A percentile compares a stretch with the other conserved stretches of the same genome.
Evolutionary conservation across 2,329 filamentous ascomycete species (phyloP).

Genomic region (Phialophora macrospora): DNA sequence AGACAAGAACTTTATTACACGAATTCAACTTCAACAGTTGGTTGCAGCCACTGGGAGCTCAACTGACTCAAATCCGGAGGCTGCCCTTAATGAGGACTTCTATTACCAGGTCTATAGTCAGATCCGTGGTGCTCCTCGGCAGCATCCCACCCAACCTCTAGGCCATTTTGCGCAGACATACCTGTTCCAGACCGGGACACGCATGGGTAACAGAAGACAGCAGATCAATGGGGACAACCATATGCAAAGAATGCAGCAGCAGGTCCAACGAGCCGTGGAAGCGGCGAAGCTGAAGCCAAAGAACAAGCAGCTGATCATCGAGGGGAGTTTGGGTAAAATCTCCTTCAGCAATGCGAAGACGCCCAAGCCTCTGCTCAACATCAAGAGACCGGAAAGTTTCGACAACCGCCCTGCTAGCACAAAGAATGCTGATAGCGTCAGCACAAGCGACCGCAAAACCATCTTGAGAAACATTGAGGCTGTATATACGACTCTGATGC

Average conservation of each 20-base stretch:
- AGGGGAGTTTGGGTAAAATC: slow-evolving; percentile 95
- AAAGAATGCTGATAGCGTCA: slow-evolving; percentile 56
- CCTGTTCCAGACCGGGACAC: slow-evolving; percentile 88
- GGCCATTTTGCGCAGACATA: slow-evolving; percentile 98
- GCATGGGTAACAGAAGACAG: slow-evolving; percentile 75
- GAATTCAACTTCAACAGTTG: slow-evolving; percentile 95
- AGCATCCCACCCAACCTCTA: slow-evolving; percentile 88
- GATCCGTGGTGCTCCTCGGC: slow-evolving; percentile 85
- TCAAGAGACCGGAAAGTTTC: slow-evolving; percentile 80
- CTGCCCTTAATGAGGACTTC: slow-evolving; percentile 87
- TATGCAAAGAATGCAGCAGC: slow-evolving; percentile 98
- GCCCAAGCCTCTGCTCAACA: slow-evolving; percentile 89
- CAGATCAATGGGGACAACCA: slow-evolving; percentile 90
- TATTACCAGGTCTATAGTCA: slow-evolving; percentile 98
- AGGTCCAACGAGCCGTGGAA: slow-evolving; percentile 95
- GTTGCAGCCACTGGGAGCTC: slow-evolving; percentile 89
- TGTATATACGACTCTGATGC: slow-evolving; percentile 87
- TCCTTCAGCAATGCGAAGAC: slow-evolving; percentile 99
- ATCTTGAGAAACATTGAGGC: slow-evolving; percentile 85
- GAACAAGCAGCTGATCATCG: slow-evolving; percentile 94
- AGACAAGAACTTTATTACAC: slow-evolving; percentile 98
- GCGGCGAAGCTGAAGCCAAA: slow-evolving; percentile 97
- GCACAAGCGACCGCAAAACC: slow-evolving; percentile 75
- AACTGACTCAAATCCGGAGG: slow-evolving; percentile 77
- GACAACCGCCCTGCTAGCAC: slow-evolving; percentile 56